These are phyloP conservation scores for Eucalyptus curtisii DNA, from an alignment of 345 rosid species.

Conservation along the genomic window DNA sequence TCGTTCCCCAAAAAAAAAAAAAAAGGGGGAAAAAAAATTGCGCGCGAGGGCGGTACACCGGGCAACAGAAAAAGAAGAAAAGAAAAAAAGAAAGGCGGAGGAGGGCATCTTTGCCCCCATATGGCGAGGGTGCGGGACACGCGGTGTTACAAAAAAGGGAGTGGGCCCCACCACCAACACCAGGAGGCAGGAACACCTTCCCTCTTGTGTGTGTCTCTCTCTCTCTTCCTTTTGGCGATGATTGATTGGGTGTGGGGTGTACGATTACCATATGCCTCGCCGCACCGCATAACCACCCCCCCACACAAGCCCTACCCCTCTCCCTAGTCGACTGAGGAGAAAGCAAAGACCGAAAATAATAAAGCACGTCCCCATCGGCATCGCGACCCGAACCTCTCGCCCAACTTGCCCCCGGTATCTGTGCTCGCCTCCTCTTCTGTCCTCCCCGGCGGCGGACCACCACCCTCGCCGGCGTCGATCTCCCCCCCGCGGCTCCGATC, in stretches of 20 bases:
- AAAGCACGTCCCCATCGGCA: conserved; percentile 18
- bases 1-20: background rate
- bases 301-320: background rate
- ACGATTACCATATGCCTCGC: background rate
- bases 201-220: no score
- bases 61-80: background rate
- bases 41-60: background rate
- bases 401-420: background rate
- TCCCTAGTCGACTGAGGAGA: background rate
- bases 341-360: background rate
- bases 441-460: background rate
- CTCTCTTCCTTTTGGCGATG: background rate
- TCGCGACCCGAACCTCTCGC: background rate
- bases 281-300: conserved; percentile 18
- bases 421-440: background rate
- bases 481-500: background rate
- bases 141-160: background rate
- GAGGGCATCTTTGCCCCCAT: background rate
- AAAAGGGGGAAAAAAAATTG: no score
- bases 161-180: background rate
- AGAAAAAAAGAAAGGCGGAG: background rate
- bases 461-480: background rate
- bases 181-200: no score
- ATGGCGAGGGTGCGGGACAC: conserved; percentile 7
- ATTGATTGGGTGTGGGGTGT: background rate